Conservation (phyloP, 2,329 filamentous ascomycete genomes). For the Penicillium capsulatum region DNA sequence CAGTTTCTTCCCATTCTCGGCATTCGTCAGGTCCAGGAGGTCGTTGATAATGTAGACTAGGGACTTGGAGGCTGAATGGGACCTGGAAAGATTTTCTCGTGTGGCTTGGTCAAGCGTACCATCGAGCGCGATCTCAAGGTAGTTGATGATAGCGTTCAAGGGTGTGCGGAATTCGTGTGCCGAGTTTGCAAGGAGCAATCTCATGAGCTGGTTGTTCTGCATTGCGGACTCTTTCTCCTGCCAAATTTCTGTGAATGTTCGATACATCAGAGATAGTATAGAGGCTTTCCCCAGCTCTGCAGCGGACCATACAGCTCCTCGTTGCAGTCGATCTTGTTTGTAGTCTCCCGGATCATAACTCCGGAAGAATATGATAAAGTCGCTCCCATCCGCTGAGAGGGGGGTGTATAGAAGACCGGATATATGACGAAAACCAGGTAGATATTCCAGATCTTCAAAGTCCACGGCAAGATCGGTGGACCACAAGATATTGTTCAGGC, state of each 20-base stretch:
- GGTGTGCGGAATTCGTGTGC: conserved; percentile 87
- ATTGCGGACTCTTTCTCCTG: conserved; percentile 79
- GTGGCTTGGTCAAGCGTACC: conserved; percentile 73
- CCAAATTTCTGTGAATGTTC: conserved; percentile 86
- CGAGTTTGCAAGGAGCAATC: conserved; percentile 75
- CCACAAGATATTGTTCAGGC: conserved; percentile 66
- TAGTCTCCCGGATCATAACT: conserved; percentile 47
- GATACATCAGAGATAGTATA: conserved; percentile 79
- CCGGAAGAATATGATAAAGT: conserved; percentile 86
- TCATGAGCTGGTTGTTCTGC: conserved; percentile 74
- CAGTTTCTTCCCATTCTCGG: conserved; percentile 72
- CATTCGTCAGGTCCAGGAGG: conserved; percentile 78
- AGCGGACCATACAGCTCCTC: conserved; percentile 78
- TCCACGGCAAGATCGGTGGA: conserved; percentile 70
- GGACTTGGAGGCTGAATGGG: conserved; percentile 85
- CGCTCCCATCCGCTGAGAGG: conserved; percentile 65
- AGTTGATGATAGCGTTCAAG: conserved; percentile 91
- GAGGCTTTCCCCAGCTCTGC: conserved; percentile 84
- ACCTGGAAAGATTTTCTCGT: conserved; percentile 73
- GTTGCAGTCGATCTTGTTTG: conserved; percentile 27
- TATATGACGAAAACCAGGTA: conserved; percentile 70
- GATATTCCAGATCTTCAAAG: conserved; percentile 75
- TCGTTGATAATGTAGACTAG: conserved; percentile 92
- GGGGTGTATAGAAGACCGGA: conserved; percentile 77
- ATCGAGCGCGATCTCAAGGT: conserved; percentile 82